phyloP scores from a whole-genome alignment of 179 eudicot genomes.

The Patellifolia procumbens region DNA sequence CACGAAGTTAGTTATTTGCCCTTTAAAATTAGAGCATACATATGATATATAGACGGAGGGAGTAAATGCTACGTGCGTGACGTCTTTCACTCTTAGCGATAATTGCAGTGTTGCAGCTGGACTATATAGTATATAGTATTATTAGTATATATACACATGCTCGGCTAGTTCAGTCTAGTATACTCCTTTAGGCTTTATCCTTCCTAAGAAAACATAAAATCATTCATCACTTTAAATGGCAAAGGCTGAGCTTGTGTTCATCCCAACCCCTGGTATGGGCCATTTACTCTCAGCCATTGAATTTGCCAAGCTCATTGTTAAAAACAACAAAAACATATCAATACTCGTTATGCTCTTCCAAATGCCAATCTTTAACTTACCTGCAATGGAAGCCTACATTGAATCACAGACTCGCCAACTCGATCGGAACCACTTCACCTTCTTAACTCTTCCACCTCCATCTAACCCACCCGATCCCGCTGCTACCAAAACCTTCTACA shows the following conservation, averaged over 20 bases:
- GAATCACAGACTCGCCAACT: conserved; percentile 15
- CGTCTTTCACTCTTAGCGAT: no score
- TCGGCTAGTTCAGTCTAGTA: no score
- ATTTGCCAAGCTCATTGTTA: conserved; percentile 33
- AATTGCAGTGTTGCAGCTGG: no score
- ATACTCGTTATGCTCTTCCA: conserved; percentile 33
- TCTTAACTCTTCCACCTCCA: conserved; percentile 19
- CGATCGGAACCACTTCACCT: neutral
- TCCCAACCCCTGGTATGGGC: conserved; percentile 32
- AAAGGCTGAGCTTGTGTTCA: conserved; percentile 13
- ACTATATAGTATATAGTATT: no score
- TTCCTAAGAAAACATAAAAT: no score
- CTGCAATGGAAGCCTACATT: neutral
- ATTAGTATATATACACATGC: no score
- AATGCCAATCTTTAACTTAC: neutral
- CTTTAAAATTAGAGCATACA: no score
- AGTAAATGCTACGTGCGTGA: no score
- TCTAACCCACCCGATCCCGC: neutral
- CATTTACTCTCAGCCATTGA: conserved; percentile 37
- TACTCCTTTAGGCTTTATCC: no score
- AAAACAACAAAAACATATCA: conserved; percentile 17
- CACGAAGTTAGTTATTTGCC: no score
- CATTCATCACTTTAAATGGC: no score
- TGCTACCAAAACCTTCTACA: neutral
- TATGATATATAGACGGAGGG: no score